Percentiles rank a stretch among this genome's conserved stretches.
Conservation (phyloP, 331 rosid genomes). For the Malus hybrid region DNA sequence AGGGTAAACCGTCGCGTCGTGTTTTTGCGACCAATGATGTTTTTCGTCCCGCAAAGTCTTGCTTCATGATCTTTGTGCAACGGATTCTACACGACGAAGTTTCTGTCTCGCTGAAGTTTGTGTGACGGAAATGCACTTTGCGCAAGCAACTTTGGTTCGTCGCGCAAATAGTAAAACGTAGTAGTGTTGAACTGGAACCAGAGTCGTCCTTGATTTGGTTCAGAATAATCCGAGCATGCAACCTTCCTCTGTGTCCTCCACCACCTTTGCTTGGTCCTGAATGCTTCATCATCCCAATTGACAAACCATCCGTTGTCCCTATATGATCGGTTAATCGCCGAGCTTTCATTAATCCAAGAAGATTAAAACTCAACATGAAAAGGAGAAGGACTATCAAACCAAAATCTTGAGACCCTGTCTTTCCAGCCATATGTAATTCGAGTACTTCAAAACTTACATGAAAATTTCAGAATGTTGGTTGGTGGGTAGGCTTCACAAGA, state of each 20-base stretch:
- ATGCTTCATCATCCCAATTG: slow-evolving; percentile 27
- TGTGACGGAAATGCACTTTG: no score
- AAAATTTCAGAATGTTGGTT: not conserved
- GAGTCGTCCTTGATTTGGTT: slow-evolving; percentile 1
- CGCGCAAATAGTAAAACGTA: no score
- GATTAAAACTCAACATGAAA: slow-evolving; percentile 5
- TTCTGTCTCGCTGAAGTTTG: no score
- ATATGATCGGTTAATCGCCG: slow-evolving; percentile 7
- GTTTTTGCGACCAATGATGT: no score
- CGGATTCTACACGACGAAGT: no score
- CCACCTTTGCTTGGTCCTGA: slow-evolving; percentile 45
- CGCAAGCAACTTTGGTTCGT: no score
- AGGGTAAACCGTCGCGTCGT: no score
- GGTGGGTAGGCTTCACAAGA: not conserved
- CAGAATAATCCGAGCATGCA: not conserved
- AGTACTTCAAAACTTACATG: not conserved
- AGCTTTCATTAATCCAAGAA: slow-evolving; percentile 11
- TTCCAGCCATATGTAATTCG: not conserved
- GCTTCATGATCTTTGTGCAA: no score
- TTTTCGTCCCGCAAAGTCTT: no score
- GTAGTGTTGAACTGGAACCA: slow-evolving; percentile 24
- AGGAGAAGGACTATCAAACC: slow-evolving; percentile 14
- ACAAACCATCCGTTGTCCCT: not conserved
- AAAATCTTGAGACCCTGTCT: slow-evolving; percentile 2
- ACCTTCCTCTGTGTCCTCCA: slow-evolving; percentile 23